A percentile compares a stretch with the other conserved stretches of the same genome.
Evolutionary conservation across 1,139 yeast genomes (phyloP).

Genomic region (Geotrichum carabidarum): DNA sequence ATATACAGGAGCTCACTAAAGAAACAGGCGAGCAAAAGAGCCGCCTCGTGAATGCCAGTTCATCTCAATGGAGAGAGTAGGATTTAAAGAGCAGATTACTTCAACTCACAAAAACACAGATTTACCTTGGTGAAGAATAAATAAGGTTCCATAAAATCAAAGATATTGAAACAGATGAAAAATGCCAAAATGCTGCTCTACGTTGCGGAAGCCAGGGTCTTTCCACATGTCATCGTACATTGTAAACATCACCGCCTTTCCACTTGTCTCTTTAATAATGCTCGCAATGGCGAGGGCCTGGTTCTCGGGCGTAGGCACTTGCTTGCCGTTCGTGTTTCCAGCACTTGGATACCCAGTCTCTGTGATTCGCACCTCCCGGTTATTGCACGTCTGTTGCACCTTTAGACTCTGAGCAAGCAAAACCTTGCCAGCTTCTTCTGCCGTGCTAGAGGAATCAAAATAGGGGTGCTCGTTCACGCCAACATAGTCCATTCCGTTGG

Average conservation of each 20-base stretch:
- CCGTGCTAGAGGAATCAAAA: conserved; percentile 58
- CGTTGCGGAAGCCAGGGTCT: conserved; percentile 72
- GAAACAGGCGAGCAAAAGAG: too few species aligned
- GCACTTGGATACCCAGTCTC: conserved; percentile 88
- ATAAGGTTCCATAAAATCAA: too few species aligned
- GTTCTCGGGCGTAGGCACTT: conserved; percentile 64
- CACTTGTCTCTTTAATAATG: conserved; percentile 50
- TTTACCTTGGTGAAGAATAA: too few species aligned
- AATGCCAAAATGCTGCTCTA: conserved; percentile 79
- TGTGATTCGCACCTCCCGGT: conserved; percentile 48
- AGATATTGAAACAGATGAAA: neutral
- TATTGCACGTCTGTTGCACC: conserved; percentile 43
- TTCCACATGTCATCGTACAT: conserved; percentile 84
- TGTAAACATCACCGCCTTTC: conserved; percentile 61
- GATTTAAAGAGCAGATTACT: too few species aligned
- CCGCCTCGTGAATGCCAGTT: too few species aligned
- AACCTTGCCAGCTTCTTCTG: conserved; percentile 66
- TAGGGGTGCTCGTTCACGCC: conserved; percentile 86
- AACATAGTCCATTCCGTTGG: conserved; percentile 63
- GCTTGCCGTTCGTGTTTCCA: conserved; percentile 66
- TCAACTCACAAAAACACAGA: too few species aligned
- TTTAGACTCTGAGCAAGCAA: conserved; percentile 55
- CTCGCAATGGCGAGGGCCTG: conserved; percentile 64
- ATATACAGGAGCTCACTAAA: too few species aligned
- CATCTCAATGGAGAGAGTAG: too few species aligned